Base-by-base conservation (phyloP, 148 eudicot genomes). In the Cornus controversa region DNA sequence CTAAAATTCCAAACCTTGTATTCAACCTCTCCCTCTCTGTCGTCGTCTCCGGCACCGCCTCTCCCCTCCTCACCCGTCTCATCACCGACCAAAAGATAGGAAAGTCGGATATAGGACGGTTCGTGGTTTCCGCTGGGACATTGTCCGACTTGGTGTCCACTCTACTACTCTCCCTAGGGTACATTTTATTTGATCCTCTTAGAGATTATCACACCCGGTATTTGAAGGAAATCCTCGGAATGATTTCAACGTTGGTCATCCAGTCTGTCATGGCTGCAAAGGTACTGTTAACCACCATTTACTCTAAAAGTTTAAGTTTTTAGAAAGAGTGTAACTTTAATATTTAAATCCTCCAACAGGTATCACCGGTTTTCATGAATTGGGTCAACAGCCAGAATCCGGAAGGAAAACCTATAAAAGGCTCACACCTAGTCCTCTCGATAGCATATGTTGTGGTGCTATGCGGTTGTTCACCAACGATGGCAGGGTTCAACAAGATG, bases 11-110 rank as follows among this genome's bases (percentile, higher is more conserved):
- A 0, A 82, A 67, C 13, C 29, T 65, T 13, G 75, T 79, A 50
- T 93, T 90, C 76, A 80, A 77, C 62, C 57, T 93, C 16, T 83
- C 89, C 63, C 85, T 95, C 70, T 84, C 99, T 0, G 67, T 88
- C 6, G 66, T 91, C 7, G 72, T 95, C 10, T 85, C 93, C 0
- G 91, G 97, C 76, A 93, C 99, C 0, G 93, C 92, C 23, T 89
- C 94, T 23, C 96, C 97, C 10, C 77, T 95, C 27, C 77, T 95
- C 1, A 86, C 96, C 0, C 86, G 99, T 11, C 84, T 95, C 8
- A 86, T 95, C 14, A 95, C 94, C 13, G 97, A 95, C 72, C 85
- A 93, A 71, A 95, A 95, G 79, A 93, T 95, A 6, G 97, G 94
- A 0, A 93, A 87, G 71, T 95, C 99, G 0, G 97, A 95, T 78